phyloP scores from a whole-genome alignment of 768 basidiomycete genomes.

The Tulasnella sp. region DNA sequence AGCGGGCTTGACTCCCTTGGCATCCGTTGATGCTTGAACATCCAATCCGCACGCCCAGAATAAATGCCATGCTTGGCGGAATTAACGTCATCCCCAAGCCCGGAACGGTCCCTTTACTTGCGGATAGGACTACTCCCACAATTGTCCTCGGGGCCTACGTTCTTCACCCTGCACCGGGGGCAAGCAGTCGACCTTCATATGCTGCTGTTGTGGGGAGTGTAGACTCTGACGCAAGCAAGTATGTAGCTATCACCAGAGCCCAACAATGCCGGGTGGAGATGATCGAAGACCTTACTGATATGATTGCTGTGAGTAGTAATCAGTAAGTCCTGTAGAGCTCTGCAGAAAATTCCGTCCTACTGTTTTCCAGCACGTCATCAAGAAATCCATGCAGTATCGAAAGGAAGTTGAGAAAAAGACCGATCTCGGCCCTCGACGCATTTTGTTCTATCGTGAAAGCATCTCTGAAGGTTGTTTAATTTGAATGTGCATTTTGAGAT shows the following conservation, averaged over 20 bases:
- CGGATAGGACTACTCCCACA: conserved; percentile 72
- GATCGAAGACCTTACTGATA: conserved; percentile 46
- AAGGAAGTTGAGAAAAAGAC: conserved; percentile 33
- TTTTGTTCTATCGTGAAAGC: conserved; percentile 37
- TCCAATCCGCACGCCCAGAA: conserved; percentile 36
- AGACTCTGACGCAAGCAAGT: conserved; percentile 71
- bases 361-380: conserved; percentile 25
- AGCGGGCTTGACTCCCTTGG: conserved; percentile 39
- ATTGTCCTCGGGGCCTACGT: conserved; percentile 65
- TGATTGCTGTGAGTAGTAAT: conserved; percentile 15
- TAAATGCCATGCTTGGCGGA: conserved; percentile 86
- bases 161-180: conserved; percentile 77
- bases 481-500: not conserved
- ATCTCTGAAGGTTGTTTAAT: conserved; percentile 33
- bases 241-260: conserved; percentile 61
- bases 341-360: no score
- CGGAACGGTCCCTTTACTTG: conserved; percentile 62
- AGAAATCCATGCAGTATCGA: conserved; percentile 34
- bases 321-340: no score
- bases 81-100: conserved; percentile 79
- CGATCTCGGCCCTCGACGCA: conserved; percentile 17
- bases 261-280: conserved; percentile 75
- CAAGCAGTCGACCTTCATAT: conserved; percentile 78
- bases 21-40: not conserved
- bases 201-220: conserved; percentile 82